Conservation (phyloP, 805 yeast species). For the Wilhelminamyces savonicus region DNA sequence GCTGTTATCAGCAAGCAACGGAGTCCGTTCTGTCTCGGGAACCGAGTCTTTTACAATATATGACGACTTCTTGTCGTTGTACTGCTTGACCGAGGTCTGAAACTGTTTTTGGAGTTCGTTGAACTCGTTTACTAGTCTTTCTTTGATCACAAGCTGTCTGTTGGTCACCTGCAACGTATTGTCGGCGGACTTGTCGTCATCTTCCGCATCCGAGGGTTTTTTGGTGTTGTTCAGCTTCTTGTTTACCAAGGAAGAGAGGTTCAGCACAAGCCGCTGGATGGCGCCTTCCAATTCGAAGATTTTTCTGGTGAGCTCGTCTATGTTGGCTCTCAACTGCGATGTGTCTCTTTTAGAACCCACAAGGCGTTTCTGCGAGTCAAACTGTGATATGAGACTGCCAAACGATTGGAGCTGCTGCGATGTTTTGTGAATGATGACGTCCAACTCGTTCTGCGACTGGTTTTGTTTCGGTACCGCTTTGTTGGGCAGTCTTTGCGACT, state of each 20-base stretch:
- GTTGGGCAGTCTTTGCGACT: conserved; percentile 35
- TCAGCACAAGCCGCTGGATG: conserved; percentile 22
- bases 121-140: conserved; percentile 53
- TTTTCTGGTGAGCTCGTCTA: conserved; percentile 29
- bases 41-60: conserved; percentile 10
- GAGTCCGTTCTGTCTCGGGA: conserved; percentile 27
- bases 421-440: conserved; percentile 25
- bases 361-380: conserved; percentile 43
- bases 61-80: conserved; percentile 40
- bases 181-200: too few species aligned
- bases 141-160: conserved; percentile 38
- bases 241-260: conserved; percentile 21
- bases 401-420: conserved; percentile 39
- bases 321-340: conserved; percentile 21
- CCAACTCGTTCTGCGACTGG: conserved; percentile 20
- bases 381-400: conserved; percentile 42
- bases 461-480: neutral
- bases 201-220: conserved; percentile 1
- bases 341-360: conserved; percentile 51
- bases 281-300: conserved; percentile 24
- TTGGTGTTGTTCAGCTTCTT: conserved; percentile 16
- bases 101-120: conserved; percentile 41
- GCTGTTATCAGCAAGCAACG: conserved; percentile 26
- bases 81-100: conserved; percentile 37
- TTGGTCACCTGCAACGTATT: conserved; percentile 27